phyloP scores from a whole-genome alignment of 164 flowering plant species.

The Nymphaea thermarum region DNA sequence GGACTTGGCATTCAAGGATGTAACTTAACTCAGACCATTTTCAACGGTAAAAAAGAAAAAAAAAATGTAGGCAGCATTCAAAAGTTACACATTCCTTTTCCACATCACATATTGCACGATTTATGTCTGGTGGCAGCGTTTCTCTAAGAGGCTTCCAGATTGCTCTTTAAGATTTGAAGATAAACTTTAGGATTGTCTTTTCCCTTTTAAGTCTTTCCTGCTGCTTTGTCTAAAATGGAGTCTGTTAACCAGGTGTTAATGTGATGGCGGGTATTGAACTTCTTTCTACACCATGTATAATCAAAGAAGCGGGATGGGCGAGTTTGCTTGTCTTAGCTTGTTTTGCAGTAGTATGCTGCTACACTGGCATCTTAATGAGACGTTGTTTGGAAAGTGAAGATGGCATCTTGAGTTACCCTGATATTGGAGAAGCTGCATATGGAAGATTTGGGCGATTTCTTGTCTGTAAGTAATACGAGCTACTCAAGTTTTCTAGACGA shows the following conservation, averaged over 20 bases:
- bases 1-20: conserved; percentile 58
- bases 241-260: conserved; percentile 39
- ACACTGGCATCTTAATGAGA: conserved; percentile 64
- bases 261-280: conserved; percentile 84
- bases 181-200: not conserved
- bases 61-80: not conserved
- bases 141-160: not conserved
- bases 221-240: not conserved
- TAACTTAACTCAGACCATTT: conserved; percentile 76
- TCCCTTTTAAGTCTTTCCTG: not conserved
- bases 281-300: conserved; percentile 70
- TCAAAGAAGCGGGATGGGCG: conserved; percentile 82
- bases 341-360: conserved; percentile 62
- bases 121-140: not conserved
- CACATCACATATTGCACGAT: not conserved
- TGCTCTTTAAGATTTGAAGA: not conserved
- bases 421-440: conserved; percentile 3
- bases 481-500: not conserved
- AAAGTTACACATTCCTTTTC: not conserved
- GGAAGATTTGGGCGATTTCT: not conserved
- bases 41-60: conserved; percentile 43
- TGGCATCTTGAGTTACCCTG: conserved; percentile 37
- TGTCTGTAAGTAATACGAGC: not conserved
- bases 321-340: conserved; percentile 39
- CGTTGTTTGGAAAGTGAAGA: conserved; percentile 66